Conservation (phyloP, 192 early-diverging fungal genomes). For the Pilaira anomala region DNA sequence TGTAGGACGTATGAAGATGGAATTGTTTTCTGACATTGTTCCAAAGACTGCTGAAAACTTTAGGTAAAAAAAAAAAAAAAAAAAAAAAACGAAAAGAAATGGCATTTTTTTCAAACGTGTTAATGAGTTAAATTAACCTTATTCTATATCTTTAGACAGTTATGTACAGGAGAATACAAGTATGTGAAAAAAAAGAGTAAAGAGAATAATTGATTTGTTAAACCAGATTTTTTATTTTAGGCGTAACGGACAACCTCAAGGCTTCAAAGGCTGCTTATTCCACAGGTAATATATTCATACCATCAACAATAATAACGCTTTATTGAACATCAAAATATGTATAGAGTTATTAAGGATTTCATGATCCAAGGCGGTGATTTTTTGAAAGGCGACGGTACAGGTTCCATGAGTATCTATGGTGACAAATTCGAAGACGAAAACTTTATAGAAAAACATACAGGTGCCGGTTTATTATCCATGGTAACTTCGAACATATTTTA, state of each 20-base stretch:
- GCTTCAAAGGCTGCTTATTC: constrained; percentile 80
- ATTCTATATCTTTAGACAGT: constrained; percentile 58
- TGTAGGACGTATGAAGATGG: constrained; percentile 67
- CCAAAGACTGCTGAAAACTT: constrained; percentile 83
- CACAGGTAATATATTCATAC: constrained; percentile 52
- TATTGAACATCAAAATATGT: no score
- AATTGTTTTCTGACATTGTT: constrained; percentile 66
- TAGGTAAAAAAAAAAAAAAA: constrained; percentile 37
- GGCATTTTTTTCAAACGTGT: neutral
- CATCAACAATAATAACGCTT: no score
- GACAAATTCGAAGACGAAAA: constrained; percentile 79
- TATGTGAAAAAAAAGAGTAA: constrained; percentile 14
- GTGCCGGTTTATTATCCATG: constrained; percentile 85
- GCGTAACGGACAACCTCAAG: constrained; percentile 76
- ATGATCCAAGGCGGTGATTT: constrained; percentile 95
- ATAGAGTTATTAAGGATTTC: constrained; percentile 84
- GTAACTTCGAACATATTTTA: constrained; percentile 37
- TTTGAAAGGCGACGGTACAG: constrained; percentile 87
- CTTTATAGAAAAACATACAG: constrained; percentile 82
- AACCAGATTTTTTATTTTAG: constrained; percentile 32
- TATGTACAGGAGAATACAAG: constrained; percentile 90
- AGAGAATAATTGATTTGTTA: constrained; percentile 17
- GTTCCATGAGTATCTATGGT: constrained; percentile 83
- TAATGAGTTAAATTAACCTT: neutral
- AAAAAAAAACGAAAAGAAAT: neutral